A percentile compares a stretch with the other conserved stretches of the same genome.
Evolutionary conservation across 139 green algal genomes (phyloP).

Genomic region (Deuterostichococcus epilithicus): DNA sequence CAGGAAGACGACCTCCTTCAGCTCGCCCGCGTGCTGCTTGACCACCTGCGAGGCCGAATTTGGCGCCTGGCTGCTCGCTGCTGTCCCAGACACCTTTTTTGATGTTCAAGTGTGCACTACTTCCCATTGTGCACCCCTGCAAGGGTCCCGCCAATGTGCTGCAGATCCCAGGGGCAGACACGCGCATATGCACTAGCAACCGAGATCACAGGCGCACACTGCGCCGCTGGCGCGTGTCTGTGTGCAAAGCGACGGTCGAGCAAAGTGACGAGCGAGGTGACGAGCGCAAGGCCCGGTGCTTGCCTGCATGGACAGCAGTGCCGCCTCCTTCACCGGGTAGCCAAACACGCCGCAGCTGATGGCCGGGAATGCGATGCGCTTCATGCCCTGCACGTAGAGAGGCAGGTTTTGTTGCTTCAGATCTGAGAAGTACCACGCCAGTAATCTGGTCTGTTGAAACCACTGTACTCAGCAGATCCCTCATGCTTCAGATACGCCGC

Average conservation of each 20-base stretch:
- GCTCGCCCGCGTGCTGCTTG: constrained; percentile 26
- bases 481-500: too few species aligned
- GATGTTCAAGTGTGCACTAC: background rate
- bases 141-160: background rate
- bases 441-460: too few species aligned
- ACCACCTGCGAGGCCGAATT: constrained; percentile 40
- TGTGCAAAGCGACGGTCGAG: background rate
- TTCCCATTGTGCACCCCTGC: background rate
- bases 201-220: background rate
- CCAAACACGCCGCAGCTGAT: constrained; percentile 85
- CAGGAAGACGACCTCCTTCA: constrained; percentile 72
- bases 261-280: too few species aligned
- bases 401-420: too few species aligned
- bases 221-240: background rate
- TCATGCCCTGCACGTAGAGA: constrained; percentile 35
- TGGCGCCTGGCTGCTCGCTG: background rate
- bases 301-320: background rate
- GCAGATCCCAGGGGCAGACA: background rate
- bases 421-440: too few species aligned
- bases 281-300: too few species aligned
- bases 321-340: constrained; percentile 68
- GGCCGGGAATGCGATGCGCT: constrained; percentile 77
- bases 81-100: background rate
- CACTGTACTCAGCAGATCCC: too few species aligned
- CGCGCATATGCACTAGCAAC: background rate